Percentiles rank a stretch among this genome's conserved stretches.
Evolutionary conservation across 2,329 filamentous ascomycete genomes (phyloP).

Genomic region (Ramularia collo-cygni): DNA sequence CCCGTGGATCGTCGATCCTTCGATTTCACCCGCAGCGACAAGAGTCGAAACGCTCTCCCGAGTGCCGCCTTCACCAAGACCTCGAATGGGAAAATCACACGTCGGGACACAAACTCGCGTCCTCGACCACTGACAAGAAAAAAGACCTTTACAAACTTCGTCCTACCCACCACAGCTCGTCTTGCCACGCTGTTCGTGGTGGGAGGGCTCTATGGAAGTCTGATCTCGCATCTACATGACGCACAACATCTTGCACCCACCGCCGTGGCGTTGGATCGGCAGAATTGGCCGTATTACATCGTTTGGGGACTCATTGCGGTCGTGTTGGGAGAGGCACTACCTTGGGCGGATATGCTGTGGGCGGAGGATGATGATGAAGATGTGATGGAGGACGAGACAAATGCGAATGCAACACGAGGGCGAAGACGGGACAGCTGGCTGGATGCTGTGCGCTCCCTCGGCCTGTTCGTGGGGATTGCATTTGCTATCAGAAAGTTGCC

Average conservation of each 20-base stretch:
- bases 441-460: conserved; percentile 60
- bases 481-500: conserved; percentile 82
- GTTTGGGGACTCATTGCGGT: conserved; percentile 81
- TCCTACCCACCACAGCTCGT: conserved; percentile 38
- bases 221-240: conserved; percentile 74
- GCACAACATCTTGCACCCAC: conserved; percentile 58
- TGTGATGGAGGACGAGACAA: conserved; percentile 14
- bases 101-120: conserved; percentile 19
- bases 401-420: conserved; percentile 8
- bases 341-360: conserved; percentile 76
- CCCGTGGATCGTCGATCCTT: conserved; percentile 38
- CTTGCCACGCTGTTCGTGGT: conserved; percentile 62
- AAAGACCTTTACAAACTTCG: conserved; percentile 2
- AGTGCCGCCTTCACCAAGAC: conserved; percentile 18
- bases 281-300: conserved; percentile 60
- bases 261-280: conserved; percentile 50
- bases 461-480: conserved; percentile 65
- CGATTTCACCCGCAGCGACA: conserved; percentile 18
- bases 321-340: conserved; percentile 68
- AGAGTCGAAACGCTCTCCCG: conserved; percentile 17
- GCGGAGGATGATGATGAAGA: conserved; percentile 44
- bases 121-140: conserved; percentile 1
- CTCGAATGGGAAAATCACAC: conserved; percentile 17
- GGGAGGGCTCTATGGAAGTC: conserved; percentile 73
- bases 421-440: conserved; percentile 51